Evolutionary conservation across 2,329 filamentous ascomycete species (phyloP), one percentile per base, ranked within the genome.

Genomic region (Hymenoscyphus infarciens): DNA sequence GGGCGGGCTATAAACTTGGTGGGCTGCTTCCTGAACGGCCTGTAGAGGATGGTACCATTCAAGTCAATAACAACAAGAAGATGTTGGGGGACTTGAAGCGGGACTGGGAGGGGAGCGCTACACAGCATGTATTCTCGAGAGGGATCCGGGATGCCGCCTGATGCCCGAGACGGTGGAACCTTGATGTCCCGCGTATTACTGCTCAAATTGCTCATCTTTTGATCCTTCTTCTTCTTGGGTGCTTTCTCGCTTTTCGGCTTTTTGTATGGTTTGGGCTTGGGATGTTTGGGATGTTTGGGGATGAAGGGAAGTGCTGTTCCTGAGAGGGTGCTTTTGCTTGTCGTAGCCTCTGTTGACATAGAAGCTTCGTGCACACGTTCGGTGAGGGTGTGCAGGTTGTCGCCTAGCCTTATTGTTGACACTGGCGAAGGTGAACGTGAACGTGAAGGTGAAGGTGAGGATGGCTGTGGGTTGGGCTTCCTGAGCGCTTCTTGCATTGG

Each of bases 21-120:
- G 3, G 81, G 79, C 1, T 77, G 71, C 29, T 73, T 74, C 55
- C 79, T 79, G 59, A 79, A 80, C 8, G 86, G 87, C 5, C 95
- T 89, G 77, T 84, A 82, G 39, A 98, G 83, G 1, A 99, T 82
- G 0, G 94, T 97, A 66, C 95, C 95, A 75, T 98, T 99, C 42
- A 99, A 84, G 76, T 99, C 95, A 65, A 98, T 84, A 56, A 98
- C 84, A 58, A 99, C 81, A 25, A 99, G 85, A 38, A 97, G 82
- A 16, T 83, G 83, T 49, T 85, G 84, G 1, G 87, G 83, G 0
- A 74, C 58, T 0, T 75, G 45, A 3, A 83, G 75, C 16, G 68
- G 67, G 31, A 74, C 70, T 0, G 85, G 80, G 0, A 77, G 69
- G 15, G 77, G 68, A 4, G 77, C 73, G 1, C 89, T 80, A 59